phyloP scores from a whole-genome alignment of 495 filamentous ascomycete species.

The Antarctomyces pellizariae region DNA sequence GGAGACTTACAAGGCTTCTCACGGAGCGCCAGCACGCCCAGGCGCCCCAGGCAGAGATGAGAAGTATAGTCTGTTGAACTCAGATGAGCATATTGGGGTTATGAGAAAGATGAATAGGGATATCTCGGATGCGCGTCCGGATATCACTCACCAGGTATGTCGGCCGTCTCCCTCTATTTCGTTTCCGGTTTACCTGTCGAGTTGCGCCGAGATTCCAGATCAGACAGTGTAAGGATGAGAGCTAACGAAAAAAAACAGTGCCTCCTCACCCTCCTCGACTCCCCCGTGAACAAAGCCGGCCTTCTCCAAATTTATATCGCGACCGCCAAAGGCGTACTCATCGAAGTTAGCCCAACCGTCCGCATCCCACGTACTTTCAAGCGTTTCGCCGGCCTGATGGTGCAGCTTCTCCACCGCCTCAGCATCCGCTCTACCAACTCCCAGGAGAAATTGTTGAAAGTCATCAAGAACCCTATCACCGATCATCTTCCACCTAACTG shows the following conservation, averaged over 20 bases:
- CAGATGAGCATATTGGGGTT: slow-evolving; percentile 94
- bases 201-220: slow-evolving; percentile 10
- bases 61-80: slow-evolving; percentile 90
- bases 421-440: slow-evolving; percentile 90
- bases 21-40: slow-evolving; percentile 34
- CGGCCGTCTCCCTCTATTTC: not conserved
- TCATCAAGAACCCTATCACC: slow-evolving; percentile 93
- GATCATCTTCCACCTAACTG: slow-evolving; percentile 93
- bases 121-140: slow-evolving; percentile 89
- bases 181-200: slow-evolving; percentile 3
- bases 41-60: slow-evolving; percentile 52
- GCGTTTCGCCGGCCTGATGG: slow-evolving; percentile 95
- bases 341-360: slow-evolving; percentile 90
- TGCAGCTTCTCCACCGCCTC: slow-evolving; percentile 89
- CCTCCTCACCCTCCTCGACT: slow-evolving; percentile 89
- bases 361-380: slow-evolving; percentile 97
- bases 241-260: no score
- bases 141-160: slow-evolving; percentile 93
- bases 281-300: slow-evolving; percentile 93
- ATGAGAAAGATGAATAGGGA: slow-evolving; percentile 99
- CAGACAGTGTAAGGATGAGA: slow-evolving; percentile 5
- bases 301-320: slow-evolving; percentile 96
- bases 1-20: slow-evolving; percentile 81
- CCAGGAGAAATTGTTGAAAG: slow-evolving; percentile 89
- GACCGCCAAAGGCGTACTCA: slow-evolving; percentile 86